Evolutionary conservation across 345 rosid genomes (phyloP).

Genomic region (Boechera stricta): DNA sequence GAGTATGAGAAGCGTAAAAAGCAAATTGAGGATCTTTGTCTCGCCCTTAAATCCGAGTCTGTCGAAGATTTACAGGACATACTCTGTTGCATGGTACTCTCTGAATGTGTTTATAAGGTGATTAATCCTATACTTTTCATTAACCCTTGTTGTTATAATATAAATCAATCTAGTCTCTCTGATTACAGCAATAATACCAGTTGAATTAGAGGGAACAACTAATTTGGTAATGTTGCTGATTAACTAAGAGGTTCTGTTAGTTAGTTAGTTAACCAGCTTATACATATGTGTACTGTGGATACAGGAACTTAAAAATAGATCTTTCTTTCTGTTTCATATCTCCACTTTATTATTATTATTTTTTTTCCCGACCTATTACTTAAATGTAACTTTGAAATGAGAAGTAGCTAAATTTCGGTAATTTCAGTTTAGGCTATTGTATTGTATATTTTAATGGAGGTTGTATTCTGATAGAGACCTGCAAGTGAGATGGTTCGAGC

Average conservation of each 20-base stretch:
- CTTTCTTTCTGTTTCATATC: not conserved
- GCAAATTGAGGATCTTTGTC: constrained; percentile 83
- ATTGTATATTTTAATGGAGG: not conserved
- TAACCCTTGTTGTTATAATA: not conserved
- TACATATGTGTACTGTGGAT: not conserved
- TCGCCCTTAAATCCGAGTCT: constrained; percentile 79
- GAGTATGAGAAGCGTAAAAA: constrained; percentile 76
- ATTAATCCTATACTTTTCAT: not conserved
- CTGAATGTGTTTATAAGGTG: constrained; percentile 97
- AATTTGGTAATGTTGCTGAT: not conserved
- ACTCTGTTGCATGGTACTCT: constrained; percentile 95
- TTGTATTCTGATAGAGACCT: constrained; percentile 65
- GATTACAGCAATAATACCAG: not conserved
- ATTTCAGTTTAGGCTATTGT: constrained; percentile 3
- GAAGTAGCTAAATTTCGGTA: not conserved
- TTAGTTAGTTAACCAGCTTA: constrained; percentile 1
- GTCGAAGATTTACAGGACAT: constrained; percentile 84
- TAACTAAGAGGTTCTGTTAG: constrained; percentile 22
- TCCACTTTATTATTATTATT: not conserved
- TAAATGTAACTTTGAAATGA: constrained; percentile 9
- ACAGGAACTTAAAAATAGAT: not conserved
- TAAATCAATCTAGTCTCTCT: not conserved
- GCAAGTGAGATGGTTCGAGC: constrained; percentile 83
- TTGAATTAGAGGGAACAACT: not conserved
- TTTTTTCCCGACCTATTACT: not conserved